Percentiles rank a stretch among this genome's conserved stretches.
These are phyloP conservation scores for Russula dissimulans DNA, from an alignment of 768 basidiomycete genomes.

Conservation along the genomic window DNA sequence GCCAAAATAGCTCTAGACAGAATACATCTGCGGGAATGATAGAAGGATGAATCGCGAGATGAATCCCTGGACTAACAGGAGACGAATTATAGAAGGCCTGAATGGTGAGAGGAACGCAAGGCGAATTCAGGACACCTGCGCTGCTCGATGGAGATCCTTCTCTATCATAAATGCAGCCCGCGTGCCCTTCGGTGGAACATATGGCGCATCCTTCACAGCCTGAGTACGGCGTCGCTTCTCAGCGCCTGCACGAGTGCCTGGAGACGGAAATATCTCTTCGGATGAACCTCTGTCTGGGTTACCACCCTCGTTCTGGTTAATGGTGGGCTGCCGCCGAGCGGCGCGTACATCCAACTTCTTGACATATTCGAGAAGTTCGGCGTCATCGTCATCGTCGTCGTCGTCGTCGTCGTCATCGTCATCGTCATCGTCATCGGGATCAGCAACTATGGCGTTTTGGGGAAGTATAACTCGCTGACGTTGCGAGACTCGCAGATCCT, in stretches of 20 bases:
- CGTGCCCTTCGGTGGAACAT: conserved; percentile 6
- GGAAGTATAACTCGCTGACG: neutral
- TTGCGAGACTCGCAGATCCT: neutral
- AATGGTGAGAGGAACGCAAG: no score
- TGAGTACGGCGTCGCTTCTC: conserved; percentile 4
- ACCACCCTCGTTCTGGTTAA: neutral
- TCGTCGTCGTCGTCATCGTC: neutral
- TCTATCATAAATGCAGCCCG: conserved; percentile 7
- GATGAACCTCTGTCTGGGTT: neutral
- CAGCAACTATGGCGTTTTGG: neutral
- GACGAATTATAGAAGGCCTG: no score
- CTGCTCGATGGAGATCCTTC: neutral
- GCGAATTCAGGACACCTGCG: no score
- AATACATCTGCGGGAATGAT: no score
- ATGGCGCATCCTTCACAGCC: conserved; percentile 1
- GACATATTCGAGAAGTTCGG: neutral
- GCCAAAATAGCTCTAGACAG: no score
- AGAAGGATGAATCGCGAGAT: no score
- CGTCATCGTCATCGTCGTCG: neutral
- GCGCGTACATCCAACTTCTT: neutral
- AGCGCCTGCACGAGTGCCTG: neutral
- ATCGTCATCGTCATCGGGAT: neutral
- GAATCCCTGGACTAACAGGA: no score
- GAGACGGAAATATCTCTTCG: conserved; percentile 8
- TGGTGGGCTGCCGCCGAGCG: no score